Percentiles rank a stretch among this genome's conserved stretches.
Evolutionary conservation across 2,329 filamentous ascomycete genomes (phyloP).

Genomic region (Alternaria panax): DNA sequence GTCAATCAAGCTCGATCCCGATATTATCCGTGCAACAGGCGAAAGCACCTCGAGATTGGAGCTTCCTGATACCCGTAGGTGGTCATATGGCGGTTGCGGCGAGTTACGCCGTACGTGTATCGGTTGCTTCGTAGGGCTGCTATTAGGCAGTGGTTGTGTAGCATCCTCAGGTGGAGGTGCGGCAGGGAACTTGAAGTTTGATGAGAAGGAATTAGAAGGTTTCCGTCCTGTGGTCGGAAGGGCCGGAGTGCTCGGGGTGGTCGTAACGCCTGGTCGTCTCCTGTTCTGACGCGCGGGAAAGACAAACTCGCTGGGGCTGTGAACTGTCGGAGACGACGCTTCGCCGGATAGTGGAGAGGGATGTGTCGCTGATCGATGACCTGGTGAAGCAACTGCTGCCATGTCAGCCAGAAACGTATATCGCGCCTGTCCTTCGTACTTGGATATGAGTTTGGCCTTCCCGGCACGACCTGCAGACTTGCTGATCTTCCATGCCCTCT

Average conservation of each 20-base stretch:
- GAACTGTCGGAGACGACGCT: conserved; percentile 43
- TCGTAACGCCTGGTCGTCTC: conserved; percentile 40
- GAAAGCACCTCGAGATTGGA: conserved; percentile 61
- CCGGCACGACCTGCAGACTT: conserved; percentile 77
- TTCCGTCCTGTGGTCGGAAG: conserved; percentile 49
- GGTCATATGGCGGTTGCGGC: conserved; percentile 28
- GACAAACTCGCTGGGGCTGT: conserved; percentile 37
- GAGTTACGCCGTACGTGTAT: conserved; percentile 40
- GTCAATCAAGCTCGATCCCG: conserved; percentile 74
- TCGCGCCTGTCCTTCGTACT: conserved; percentile 24
- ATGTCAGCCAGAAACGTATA: conserved; percentile 25
- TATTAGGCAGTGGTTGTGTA: conserved; percentile 34
- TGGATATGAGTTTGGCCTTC: conserved; percentile 44
- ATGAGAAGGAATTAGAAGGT: conserved; percentile 52
- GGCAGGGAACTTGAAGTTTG: conserved; percentile 66
- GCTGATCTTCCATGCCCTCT: conserved; percentile 78
- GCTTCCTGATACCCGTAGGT: conserved; percentile 50
- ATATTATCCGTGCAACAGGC: conserved; percentile 73
- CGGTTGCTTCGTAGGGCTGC: conserved; percentile 49
- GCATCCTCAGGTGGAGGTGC: conserved; percentile 45
- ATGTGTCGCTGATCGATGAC: conserved; percentile 45
- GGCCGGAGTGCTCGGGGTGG: conserved; percentile 52
- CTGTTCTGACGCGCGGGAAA: conserved; percentile 41
- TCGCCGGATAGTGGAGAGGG: conserved; percentile 54
- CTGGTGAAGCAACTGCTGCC: conserved; percentile 38